Evolutionary conservation across 2,329 filamentous ascomycete genomes (phyloP).

Genomic region (Exserohilum rostratum): DNA sequence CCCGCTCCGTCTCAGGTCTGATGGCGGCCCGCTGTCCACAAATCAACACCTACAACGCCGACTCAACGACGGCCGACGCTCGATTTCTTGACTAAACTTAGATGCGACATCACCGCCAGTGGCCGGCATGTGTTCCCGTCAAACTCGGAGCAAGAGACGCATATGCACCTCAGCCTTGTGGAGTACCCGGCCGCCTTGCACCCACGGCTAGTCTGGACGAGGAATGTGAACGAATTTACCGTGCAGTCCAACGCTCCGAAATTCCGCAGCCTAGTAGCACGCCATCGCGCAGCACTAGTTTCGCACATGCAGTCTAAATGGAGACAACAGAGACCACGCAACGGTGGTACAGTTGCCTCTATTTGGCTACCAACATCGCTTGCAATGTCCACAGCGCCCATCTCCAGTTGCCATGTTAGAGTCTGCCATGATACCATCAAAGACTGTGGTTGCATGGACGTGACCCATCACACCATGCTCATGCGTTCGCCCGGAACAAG

Average conservation of each 20-base stretch:
- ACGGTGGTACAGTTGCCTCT: slow-evolving; percentile 14
- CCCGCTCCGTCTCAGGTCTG: slow-evolving; percentile 25
- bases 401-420: slow-evolving; percentile 28
- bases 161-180: slow-evolving; percentile 23
- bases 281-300: not conserved
- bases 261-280: slow-evolving; percentile 11
- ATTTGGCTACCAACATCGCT: slow-evolving; percentile 34
- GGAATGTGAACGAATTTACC: slow-evolving; percentile 14
- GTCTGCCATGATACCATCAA: not conserved
- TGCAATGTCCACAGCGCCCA: slow-evolving; percentile 19
- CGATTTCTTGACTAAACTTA: not conserved
- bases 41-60: slow-evolving; percentile 1
- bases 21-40: slow-evolving; percentile 16
- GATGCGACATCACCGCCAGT: slow-evolving; percentile 10
- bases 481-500: not conserved
- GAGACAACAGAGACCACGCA: slow-evolving; percentile 1
- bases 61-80: slow-evolving; percentile 1
- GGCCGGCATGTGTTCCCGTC: not conserved
- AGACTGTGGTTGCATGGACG: not conserved
- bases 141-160: slow-evolving; percentile 4
- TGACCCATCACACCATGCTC: not conserved
- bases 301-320: not conserved
- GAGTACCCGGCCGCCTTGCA: slow-evolving; percentile 16
- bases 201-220: slow-evolving; percentile 20
- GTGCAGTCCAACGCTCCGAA: slow-evolving; percentile 20